Base-by-base conservation (phyloP, 208 protist species). In the Trypanosoma melophagium region DNA sequence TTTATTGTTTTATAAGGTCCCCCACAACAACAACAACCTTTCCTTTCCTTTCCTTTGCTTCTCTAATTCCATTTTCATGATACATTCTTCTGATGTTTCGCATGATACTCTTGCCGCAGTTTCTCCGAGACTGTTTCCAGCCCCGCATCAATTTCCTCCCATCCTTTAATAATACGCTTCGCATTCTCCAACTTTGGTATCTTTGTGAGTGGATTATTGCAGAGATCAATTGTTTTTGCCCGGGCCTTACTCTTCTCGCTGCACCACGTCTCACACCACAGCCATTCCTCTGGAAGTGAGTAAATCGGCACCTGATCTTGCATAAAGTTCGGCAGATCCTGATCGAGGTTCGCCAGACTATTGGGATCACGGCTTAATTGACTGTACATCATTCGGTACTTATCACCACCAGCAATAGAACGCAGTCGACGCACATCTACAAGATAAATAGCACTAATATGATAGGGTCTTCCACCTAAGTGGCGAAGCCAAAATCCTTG, bases 221-320 rank as follows among this genome's bases (percentile, higher is more conserved):
- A 99, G 40, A 99, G 72, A 77, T 99, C 97, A 64, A 99, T 99
- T 13, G 97, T 98, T 81, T 99, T 99, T 13, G 97, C 97, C n/a
- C 69, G 79, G 0, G 71, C 60, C 72, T 98, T 98, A 76, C 86
- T 94, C 51, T 89, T 76, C 0, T 96, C 76, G 51, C 80, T 84
- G 77, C 98, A 99, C 98, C 98, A 99, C 44, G 97, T 98, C 74
- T 99, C 98, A 72, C 98, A 99, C 97, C 97, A 99, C n/a, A 99
- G 87, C 98, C 98, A 99, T 69, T 99, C 93, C 78, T 98, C 95
- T 16, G 97, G 97, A 7, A 99, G 82, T n/a, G 93, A 97, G 78
- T 81, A 92, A 41, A 99, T 99, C 5, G 93, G 92, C 14, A 99
- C 76, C 4, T 71, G 22, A 45, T 96, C 71, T 68, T 99, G 96